phyloP scores from a whole-genome alignment of 129 eudicot species.

The Escallonia rubra region DNA sequence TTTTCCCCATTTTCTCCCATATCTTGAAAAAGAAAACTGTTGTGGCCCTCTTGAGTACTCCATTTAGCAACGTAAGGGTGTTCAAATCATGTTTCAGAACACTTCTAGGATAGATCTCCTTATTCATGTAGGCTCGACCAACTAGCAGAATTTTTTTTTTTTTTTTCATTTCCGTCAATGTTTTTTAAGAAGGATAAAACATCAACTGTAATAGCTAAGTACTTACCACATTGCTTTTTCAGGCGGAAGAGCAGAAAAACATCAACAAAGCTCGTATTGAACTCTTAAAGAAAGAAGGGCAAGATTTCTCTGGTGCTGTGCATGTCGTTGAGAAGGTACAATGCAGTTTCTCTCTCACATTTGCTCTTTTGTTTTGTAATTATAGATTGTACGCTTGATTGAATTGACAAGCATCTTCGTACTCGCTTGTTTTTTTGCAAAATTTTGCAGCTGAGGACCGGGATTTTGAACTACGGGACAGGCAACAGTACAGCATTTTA shows the following conservation, averaged over 20 bases:
- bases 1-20: no score
- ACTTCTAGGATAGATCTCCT: no score
- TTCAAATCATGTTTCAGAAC: no score
- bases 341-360: not conserved
- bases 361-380: not conserved
- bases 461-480: constrained; percentile 13
- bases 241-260: constrained; percentile 51
- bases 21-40: no score
- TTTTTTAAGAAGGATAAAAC: no score
- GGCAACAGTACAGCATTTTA: not conserved
- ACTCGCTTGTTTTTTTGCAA: not conserved
- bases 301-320: constrained; percentile 30
- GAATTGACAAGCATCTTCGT: not conserved
- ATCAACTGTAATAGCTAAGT: no score
- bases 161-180: no score
- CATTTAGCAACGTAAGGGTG: no score
- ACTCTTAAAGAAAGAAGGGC: constrained; percentile 34
- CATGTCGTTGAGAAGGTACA: constrained; percentile 46
- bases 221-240: not conserved
- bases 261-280: constrained; percentile 39
- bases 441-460: constrained; percentile 19
- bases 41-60: no score
- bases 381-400: not conserved
- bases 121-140: no score
- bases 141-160: no score